Evolutionary conservation across 208 protist species (phyloP).

Genomic region (Leishmania lainsoni): DNA sequence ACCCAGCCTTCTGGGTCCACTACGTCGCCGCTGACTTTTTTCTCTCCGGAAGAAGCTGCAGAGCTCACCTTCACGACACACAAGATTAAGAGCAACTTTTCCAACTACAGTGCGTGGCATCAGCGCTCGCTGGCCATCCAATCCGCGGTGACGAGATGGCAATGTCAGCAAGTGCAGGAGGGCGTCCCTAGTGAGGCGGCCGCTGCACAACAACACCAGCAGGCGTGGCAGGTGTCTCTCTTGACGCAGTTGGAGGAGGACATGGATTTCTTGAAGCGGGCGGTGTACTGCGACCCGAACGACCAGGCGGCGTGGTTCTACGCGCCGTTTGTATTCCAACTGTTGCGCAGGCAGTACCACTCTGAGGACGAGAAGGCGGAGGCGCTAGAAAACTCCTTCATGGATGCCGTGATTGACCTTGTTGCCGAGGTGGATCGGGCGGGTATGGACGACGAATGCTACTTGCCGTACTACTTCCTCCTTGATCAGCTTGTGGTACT

Average conservation of each 20-base stretch:
- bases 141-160: slow-evolving; percentile 33
- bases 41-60: slow-evolving; percentile 41
- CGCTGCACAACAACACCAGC: neutral
- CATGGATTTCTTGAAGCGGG: slow-evolving; percentile 54
- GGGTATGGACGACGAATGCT: slow-evolving; percentile 46
- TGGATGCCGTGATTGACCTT: slow-evolving; percentile 50
- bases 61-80: slow-evolving; percentile 84
- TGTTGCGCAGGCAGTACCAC: slow-evolving; percentile 15
- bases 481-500: slow-evolving; percentile 38
- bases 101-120: slow-evolving; percentile 98
- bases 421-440: slow-evolving; percentile 48
- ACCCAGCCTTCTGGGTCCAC: neutral
- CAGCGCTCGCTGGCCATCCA: slow-evolving; percentile 77
- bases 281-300: slow-evolving; percentile 88
- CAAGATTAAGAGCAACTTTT: slow-evolving; percentile 95
- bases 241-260: slow-evolving; percentile 54
- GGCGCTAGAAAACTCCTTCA: slow-evolving; percentile 40
- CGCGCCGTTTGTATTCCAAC: slow-evolving; percentile 54
- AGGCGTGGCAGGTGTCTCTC: neutral
- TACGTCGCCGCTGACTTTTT: slow-evolving; percentile 10
- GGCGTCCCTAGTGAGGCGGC: no score
- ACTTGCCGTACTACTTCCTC: slow-evolving; percentile 62
- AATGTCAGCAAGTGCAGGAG: neutral
- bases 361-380: neutral
- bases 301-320: slow-evolving; percentile 92